Conservation (phyloP, 2,329 filamentous ascomycete genomes). For the Hymenoscyphus fraxineus region DNA sequence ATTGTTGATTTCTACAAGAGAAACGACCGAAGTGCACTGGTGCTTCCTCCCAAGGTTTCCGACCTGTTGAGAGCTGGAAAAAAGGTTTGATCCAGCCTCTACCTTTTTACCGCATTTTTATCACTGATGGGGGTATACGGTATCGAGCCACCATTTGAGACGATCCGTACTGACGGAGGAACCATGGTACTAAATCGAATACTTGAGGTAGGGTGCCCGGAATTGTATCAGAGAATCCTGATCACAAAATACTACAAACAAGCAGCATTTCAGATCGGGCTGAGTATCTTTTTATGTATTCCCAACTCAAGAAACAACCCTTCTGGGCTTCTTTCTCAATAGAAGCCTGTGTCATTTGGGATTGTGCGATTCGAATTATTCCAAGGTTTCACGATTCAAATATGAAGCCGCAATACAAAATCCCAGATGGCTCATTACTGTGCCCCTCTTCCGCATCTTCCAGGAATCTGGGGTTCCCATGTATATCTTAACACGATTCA, state of each 20-base stretch:
- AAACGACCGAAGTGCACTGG: conserved; percentile 80
- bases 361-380: not conserved
- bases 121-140: not conserved
- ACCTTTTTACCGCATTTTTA: not conserved
- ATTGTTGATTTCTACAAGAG: conserved; percentile 87
- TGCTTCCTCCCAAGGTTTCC: conserved; percentile 88
- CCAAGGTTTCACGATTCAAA: not conserved
- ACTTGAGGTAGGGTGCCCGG: not conserved
- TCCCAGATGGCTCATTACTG: not conserved
- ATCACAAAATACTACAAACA: not conserved
- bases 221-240: not conserved
- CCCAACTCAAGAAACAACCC: not conserved
- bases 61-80: conserved; percentile 63
- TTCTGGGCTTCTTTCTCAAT: not conserved
- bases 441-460: not conserved
- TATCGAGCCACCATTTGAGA: not conserved
- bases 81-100: conserved; percentile 47
- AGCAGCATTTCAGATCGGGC: not conserved
- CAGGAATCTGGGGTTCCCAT: not conserved
- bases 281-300: not conserved
- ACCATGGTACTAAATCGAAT: not conserved
- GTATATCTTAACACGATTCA: not conserved
- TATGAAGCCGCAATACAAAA: too few relatives aligned
- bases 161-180: not conserved
- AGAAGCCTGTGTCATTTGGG: not conserved